These are phyloP conservation scores for Pseudozyma sp. DNA, from an alignment of 1,284 basidiomycete genomes.

Conservation along the genomic window DNA sequence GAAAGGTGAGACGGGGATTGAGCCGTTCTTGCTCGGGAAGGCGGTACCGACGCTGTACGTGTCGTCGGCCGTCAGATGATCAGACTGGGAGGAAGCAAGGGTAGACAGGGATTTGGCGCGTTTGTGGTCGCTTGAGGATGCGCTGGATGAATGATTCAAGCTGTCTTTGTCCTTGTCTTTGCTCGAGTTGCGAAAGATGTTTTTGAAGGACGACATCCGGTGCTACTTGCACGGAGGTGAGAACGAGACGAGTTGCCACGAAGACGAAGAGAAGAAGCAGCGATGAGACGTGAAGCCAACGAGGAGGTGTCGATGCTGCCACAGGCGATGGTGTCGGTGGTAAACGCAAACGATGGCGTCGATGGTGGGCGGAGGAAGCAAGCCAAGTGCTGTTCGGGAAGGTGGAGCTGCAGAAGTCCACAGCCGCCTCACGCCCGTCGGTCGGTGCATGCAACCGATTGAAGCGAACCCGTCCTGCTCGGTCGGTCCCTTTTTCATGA, in stretches of 20 bases:
- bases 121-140: slow-evolving; percentile 15
- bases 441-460: no score
- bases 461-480: no score
- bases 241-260: background rate
- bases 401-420: no score
- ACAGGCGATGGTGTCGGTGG: no score
- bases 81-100: slow-evolving; percentile 1
- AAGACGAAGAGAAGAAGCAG: background rate
- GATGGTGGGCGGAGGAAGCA: no score
- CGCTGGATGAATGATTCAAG: slow-evolving; percentile 2
- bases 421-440: no score
- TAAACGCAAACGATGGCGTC: no score
- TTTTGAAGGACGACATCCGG: slow-evolving; percentile 47
- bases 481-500: no score
- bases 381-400: no score
- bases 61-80: slow-evolving; percentile 6
- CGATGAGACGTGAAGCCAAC: no score
- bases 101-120: slow-evolving; percentile 19
- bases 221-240: background rate
- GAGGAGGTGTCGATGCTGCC: no score
- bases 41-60: slow-evolving; percentile 9
- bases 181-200: slow-evolving; percentile 42
- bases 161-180: slow-evolving; percentile 18
- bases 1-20: slow-evolving; percentile 36
- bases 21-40: slow-evolving; percentile 12